These are phyloP conservation scores for Xylaria arbuscula DNA, from an alignment of 2,329 filamentous ascomycete species.

Conservation along the genomic window DNA sequence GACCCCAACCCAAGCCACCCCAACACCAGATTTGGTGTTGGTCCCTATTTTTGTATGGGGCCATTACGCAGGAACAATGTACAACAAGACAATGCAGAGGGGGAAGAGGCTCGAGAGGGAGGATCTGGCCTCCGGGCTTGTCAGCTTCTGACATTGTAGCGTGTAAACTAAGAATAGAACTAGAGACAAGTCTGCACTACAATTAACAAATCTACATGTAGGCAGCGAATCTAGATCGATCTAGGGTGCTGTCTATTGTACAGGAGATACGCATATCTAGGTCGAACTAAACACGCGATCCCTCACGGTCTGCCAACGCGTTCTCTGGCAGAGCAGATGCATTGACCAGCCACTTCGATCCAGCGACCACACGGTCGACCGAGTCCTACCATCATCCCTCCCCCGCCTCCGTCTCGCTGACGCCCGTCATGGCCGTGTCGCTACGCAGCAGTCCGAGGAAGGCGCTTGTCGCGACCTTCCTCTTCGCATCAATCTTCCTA, in stretches of 20 bases:
- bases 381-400: constrained; percentile 2
- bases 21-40: neutral
- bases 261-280: neutral
- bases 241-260: too few relatives aligned
- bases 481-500: constrained; percentile 26
- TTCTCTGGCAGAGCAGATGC: constrained; percentile 18
- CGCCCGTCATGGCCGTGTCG: constrained; percentile 21
- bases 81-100: neutral
- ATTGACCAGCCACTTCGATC: constrained; percentile 20
- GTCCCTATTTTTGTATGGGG: neutral
- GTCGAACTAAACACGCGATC: neutral
- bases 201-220: neutral
- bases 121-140: neutral
- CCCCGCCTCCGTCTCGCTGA: neutral
- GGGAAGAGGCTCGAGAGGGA: neutral
- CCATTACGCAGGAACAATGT: constrained; percentile 3
- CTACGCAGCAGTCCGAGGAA: constrained; percentile 31
- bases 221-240: too few relatives aligned
- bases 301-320: neutral
- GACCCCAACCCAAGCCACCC: neutral
- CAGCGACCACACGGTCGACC: constrained; percentile 28
- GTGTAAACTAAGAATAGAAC: neutral
- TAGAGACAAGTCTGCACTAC: neutral
- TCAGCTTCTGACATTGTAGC: neutral
- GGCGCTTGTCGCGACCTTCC: constrained; percentile 26